Evolutionary conservation across 768 basidiomycete species (phyloP).

Genomic region (Hygrocybe punicea): DNA sequence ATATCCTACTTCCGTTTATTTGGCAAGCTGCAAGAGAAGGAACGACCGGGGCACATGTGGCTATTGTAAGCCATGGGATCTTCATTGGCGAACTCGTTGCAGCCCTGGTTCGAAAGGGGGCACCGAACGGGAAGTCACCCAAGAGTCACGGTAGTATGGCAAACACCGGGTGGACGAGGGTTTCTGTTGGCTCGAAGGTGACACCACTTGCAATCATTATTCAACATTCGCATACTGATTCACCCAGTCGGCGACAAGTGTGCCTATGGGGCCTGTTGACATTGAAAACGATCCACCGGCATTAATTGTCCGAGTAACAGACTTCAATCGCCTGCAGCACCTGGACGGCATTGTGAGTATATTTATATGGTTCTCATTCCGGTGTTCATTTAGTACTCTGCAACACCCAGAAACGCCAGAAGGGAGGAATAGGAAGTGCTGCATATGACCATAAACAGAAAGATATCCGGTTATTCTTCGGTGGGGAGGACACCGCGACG

Average conservation of each 20-base stretch:
- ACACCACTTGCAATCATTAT: background rate
- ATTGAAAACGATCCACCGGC: constrained; percentile 6
- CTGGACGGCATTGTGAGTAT: constrained; percentile 52
- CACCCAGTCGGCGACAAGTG: background rate
- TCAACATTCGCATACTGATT: no score
- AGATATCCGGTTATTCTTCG: constrained; percentile 73
- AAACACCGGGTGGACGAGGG: constrained; percentile 70
- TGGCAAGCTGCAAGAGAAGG: constrained; percentile 37
- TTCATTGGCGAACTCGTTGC: constrained; percentile 60
- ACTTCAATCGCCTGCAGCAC: constrained; percentile 57
- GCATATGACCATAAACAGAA: constrained; percentile 73
- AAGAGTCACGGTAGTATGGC: constrained; percentile 47
- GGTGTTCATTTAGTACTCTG: constrained; percentile 1
- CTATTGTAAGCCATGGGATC: constrained; percentile 72
- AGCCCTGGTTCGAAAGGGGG: constrained; percentile 45
- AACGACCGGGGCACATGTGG: constrained; percentile 48
- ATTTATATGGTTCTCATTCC: background rate
- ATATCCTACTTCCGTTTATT: constrained; percentile 58
- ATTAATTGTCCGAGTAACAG: constrained; percentile 45
- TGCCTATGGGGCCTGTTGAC: background rate
- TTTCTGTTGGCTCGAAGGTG: constrained; percentile 48
- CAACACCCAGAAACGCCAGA: constrained; percentile 51
- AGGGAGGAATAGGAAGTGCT: constrained; percentile 68
- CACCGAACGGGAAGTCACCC: constrained; percentile 21
- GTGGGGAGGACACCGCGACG: constrained; percentile 25